Evolutionary conservation across 352 stramenopile genomes (phyloP), one percentile per base, ranked within the genome.

Genomic region (Plasmopara halstedii): DNA sequence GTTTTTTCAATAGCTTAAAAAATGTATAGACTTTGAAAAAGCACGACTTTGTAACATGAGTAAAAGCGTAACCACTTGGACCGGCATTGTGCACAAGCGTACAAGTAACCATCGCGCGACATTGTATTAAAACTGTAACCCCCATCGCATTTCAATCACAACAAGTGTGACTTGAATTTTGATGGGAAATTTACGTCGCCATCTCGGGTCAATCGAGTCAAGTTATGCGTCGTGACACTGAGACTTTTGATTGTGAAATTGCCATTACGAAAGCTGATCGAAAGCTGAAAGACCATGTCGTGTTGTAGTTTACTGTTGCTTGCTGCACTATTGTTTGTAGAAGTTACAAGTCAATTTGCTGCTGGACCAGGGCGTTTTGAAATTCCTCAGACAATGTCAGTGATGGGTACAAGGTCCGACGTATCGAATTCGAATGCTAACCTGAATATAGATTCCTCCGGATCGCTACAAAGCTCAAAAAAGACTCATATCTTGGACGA

Each of bases 391-490:
- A 6, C 18, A 21, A 41, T 37, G n/a, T 15, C 39, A 10, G 15
- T 17, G 19, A 35, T 15, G 14, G 34, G 27, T 13, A 56, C 18
- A 31, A 20, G n/a, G 21, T 48, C 56, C 26, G 42, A 46, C 11
- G 4, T 45, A 2, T 26, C 18, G 13, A 20, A 23, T 8, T 17
- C 32, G 23, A 50, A 18, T 8, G 48, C 36, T 13, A 57, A 42
- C n/a, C 27, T 26, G 18, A 51, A 19, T 14, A 52, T 42, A 2
- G 21, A 21, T 19, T 41, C 38, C n/a, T 54, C 46, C 13, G 48
- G 43, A 21, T 67, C 50, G 11, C 1, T 46, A 19, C 35, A 53
- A 46, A n/a, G 39, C 11, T 56, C 53, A 8, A 59, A 40, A 23
- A 17, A 18, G 13, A 7, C 8, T 3, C 4, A 8, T 2, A 15